Percentiles rank a stretch among this genome's conserved stretches.
Conservation (phyloP, 345 rosid species). For the Eucalyptus sp. region DNA sequence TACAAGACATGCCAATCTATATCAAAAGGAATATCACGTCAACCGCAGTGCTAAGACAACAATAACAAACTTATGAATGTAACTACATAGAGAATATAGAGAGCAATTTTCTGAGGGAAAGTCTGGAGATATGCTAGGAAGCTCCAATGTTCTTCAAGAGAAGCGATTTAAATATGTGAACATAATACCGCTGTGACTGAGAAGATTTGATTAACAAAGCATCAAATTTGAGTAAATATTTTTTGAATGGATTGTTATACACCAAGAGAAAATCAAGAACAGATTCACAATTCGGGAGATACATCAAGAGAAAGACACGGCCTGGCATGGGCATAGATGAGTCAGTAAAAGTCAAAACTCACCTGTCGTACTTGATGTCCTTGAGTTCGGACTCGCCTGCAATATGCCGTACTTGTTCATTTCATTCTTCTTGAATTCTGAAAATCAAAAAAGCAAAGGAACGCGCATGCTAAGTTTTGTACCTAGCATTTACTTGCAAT, state of each 20-base stretch:
- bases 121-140: not conserved
- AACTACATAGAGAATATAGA: not conserved
- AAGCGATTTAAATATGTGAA: not conserved
- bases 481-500: not conserved
- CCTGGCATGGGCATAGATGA: not conserved
- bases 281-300: not conserved
- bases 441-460: not conserved
- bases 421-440: slow-evolving; percentile 64
- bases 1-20: slow-evolving; percentile 47
- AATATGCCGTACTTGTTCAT: slow-evolving; percentile 35
- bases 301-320: not conserved
- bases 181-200: accelerated
- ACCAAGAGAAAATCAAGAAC: not conserved
- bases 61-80: not conserved
- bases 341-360: not conserved
- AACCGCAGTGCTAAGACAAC: not conserved
- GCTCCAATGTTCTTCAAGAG: not conserved
- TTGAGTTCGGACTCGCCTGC: slow-evolving; percentile 14
- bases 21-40: not conserved
- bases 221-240: not conserved
- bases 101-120: not conserved
- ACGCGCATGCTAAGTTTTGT: not conserved
- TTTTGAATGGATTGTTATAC: not conserved
- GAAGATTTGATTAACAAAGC: not conserved
- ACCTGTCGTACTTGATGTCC: slow-evolving; percentile 29